A percentile compares a stretch with the other conserved stretches of the same genome.
phyloP scores from a whole-genome alignment of 2,329 filamentous ascomycete genomes.

The Metarhizium robertsii region DNA sequence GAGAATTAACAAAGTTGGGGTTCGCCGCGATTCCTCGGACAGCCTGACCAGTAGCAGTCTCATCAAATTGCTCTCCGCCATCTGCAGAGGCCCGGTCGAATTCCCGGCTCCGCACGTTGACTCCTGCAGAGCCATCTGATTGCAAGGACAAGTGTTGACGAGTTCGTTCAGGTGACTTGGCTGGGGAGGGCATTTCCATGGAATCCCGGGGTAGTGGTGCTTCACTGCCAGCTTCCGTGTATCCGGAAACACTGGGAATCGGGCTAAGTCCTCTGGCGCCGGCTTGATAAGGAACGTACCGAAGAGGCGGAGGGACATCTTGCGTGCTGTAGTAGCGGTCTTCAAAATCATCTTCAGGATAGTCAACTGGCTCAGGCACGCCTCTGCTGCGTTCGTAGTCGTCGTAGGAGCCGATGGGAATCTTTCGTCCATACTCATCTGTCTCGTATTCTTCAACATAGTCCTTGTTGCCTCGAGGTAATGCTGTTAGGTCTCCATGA shows the following conservation, averaged over 20 bases:
- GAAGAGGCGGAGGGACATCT: slow-evolving; percentile 53
- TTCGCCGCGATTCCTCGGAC: slow-evolving; percentile 64
- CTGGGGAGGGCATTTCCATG: slow-evolving; percentile 40
- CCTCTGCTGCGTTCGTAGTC: slow-evolving; percentile 26
- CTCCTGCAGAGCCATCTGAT: slow-evolving; percentile 24
- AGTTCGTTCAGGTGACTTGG: slow-evolving; percentile 36
- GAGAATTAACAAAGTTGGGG: slow-evolving; percentile 65
- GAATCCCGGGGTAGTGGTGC: slow-evolving; percentile 48
- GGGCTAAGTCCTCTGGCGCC: slow-evolving; percentile 71
- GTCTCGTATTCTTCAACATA: slow-evolving; percentile 39
- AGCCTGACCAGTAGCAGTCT: slow-evolving; percentile 55
- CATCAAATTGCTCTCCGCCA: slow-evolving; percentile 49
- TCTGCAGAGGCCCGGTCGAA: slow-evolving; percentile 46
- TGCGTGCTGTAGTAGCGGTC: slow-evolving; percentile 47
- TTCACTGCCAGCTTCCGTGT: slow-evolving; percentile 60
- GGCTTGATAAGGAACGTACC: slow-evolving; percentile 59
- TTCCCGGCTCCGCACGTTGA: slow-evolving; percentile 38
- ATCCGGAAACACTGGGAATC: slow-evolving; percentile 86
- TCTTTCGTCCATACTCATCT: slow-evolving; percentile 33
- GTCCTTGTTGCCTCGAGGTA: slow-evolving; percentile 38
- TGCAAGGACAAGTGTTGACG: slow-evolving; percentile 24
- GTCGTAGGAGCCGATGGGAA: slow-evolving; percentile 33
- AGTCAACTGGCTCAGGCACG: slow-evolving; percentile 22
- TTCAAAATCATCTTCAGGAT: slow-evolving; percentile 31
- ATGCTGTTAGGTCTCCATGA: slow-evolving; percentile 46